A percentile compares a stretch with the other conserved stretches of the same genome.
Conservation (phyloP, 2,329 filamentous ascomycete genomes). For the Zymoseptoria passerinii region DNA sequence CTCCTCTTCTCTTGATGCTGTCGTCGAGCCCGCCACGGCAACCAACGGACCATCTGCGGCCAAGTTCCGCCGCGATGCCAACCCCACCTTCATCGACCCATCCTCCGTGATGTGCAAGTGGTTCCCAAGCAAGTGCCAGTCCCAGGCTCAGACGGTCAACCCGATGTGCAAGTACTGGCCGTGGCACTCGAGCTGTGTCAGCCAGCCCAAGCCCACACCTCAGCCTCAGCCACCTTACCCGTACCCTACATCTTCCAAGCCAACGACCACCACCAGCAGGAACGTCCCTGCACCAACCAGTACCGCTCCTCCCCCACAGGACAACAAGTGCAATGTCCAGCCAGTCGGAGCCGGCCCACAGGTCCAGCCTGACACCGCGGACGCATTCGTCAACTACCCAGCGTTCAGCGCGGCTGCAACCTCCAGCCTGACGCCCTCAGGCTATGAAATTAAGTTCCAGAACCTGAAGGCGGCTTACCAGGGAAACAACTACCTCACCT, state of each 20-base stretch:
- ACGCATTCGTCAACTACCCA: conserved; percentile 8
- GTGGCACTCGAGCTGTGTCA: neutral
- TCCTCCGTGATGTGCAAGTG: neutral
- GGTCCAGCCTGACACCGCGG: conserved; percentile 5
- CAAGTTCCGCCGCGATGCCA: conserved; percentile 5
- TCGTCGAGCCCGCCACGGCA: neutral
- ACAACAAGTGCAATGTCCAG: neutral
- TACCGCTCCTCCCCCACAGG: neutral
- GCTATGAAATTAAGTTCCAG: conserved; percentile 6
- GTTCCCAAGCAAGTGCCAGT: neutral
- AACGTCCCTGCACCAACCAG: neutral
- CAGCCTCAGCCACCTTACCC: neutral
- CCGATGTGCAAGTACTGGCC: neutral
- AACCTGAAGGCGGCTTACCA: conserved; percentile 11
- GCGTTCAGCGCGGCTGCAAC: conserved; percentile 12
- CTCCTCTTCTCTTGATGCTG: conserved; percentile 2
- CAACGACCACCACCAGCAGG: neutral
- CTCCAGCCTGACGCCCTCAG: no score
- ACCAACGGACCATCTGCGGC: conserved; percentile 3
- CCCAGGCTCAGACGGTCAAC: neutral
- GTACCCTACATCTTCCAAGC: neutral
- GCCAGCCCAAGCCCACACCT: neutral
- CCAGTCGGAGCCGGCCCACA: conserved; percentile 1
- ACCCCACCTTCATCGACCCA: conserved; percentile 3
- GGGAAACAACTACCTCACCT: conserved; percentile 9